phyloP scores from a whole-genome alignment of 805 yeast species.

The Hanseniaspora valbyensis region DNA sequence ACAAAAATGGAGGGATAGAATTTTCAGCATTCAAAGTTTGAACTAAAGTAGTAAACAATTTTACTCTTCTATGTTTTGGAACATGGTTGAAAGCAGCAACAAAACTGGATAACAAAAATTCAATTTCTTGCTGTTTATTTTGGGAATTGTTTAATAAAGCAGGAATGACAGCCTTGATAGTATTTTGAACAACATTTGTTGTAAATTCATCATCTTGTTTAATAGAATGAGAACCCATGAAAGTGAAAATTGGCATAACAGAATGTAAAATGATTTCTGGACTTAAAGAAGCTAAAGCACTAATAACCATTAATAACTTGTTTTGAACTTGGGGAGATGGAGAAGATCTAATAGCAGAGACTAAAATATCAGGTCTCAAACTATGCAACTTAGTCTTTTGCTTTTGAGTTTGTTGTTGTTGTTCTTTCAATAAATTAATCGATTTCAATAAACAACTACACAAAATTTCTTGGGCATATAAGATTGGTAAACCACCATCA shows the following conservation, averaged over 20 bases:
- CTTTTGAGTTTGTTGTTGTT: slow-evolving; percentile 16
- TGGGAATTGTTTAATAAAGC: slow-evolving; percentile 53
- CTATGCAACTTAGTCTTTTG: slow-evolving; percentile 46
- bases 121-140: slow-evolving; percentile 53
- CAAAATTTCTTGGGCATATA: slow-evolving; percentile 81
- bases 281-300: slow-evolving; percentile 75
- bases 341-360: slow-evolving; percentile 79
- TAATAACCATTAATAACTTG: slow-evolving; percentile 68
- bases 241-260: slow-evolving; percentile 98
- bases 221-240: slow-evolving; percentile 96
- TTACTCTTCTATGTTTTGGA: slow-evolving; percentile 91
- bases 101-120: slow-evolving; percentile 75
- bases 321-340: slow-evolving; percentile 93
- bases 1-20: slow-evolving; percentile 61
- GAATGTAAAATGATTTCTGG: slow-evolving; percentile 90
- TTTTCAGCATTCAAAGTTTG: slow-evolving; percentile 57
- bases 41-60: slow-evolving; percentile 66
- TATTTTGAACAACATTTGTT: slow-evolving; percentile 81
- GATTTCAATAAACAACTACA: slow-evolving; percentile 74
- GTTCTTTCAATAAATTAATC: slow-evolving; percentile 43
- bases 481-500: slow-evolving; percentile 84
- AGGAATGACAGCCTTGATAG: slow-evolving; percentile 81
- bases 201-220: slow-evolving; percentile 96
- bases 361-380: slow-evolving; percentile 80
- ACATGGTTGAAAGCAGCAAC: slow-evolving; percentile 92